Base-by-base conservation (phyloP, 495 filamentous ascomycete genomes). In the Talaromyces proteolyticus region DNA sequence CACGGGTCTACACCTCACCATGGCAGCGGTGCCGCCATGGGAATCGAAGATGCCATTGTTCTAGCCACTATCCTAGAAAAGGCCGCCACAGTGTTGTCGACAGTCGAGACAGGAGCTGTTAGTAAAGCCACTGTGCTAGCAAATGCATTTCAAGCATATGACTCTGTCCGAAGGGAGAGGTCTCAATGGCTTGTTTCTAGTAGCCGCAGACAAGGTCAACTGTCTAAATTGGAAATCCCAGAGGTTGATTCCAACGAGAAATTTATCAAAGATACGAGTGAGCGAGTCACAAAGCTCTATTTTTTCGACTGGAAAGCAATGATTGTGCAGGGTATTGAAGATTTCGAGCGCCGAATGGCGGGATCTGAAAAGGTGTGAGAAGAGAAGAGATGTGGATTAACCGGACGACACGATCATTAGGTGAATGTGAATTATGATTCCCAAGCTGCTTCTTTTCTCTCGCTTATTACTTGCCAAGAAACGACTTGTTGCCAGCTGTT, bases 1-100 rank as follows among this genome's bases (percentile, higher is more conserved):
- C 73, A 76, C 49, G 73, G 68, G 11, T 53, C 59, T 4, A 59
- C 50, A n/a, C 71, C 71, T 20, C 60, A 66, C 46, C 65, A 68
- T n/a, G 71, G 73, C 16, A 64, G 59, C 1, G 70, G 73, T 0
- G 73, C 71, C 0, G 58, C 71, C 42, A 62, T 55, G 22, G 67
- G 67, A 1, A 53, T 70, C 11, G 69, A 72, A 44, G 69, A 72
- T 40, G 67, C 61, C 4, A 46, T 66, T 16, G 70, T 70, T n/a
- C 59, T 82, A n/a, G n/a, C n/a, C n/a, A 62, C 71, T 1, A 65
- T 38, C 1, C 18, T 78, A 25, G 48, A 79, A 14, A 39, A 36
- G 29, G 53, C 59, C 18, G 0, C 36, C 6, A 48, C 57, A 3
- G 61, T 66, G 1, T 19, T 22, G 0, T 46, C 39, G 55, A 10